These are phyloP conservation scores for Podosphaera fusca DNA, from an alignment of 2,329 filamentous ascomycete genomes.

Conservation along the genomic window DNA sequence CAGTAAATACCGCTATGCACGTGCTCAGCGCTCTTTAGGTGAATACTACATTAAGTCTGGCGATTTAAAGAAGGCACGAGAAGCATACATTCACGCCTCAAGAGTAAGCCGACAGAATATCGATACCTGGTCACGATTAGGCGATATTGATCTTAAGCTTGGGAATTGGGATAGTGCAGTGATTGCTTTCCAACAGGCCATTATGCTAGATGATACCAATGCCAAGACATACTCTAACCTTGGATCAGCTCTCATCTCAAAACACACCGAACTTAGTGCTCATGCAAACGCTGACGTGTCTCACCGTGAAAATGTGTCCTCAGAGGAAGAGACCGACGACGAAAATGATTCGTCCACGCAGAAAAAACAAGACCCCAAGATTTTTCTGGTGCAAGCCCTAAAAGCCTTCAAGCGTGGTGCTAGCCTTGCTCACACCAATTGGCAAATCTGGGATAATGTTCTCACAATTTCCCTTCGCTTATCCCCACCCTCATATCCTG, in stretches of 20 bases:
- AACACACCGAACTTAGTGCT: conserved; percentile 28
- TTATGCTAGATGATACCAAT: conserved; percentile 69
- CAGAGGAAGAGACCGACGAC: conserved; percentile 4
- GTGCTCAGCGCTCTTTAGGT: conserved; percentile 71
- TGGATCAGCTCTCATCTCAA: conserved; percentile 55
- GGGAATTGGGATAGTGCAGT: conserved; percentile 56
- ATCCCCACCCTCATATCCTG: conserved; percentile 47
- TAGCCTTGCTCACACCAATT: conserved; percentile 60
- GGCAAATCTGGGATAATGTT: conserved; percentile 92
- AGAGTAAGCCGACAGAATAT: conserved; percentile 60
- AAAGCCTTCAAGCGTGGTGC: conserved; percentile 73
- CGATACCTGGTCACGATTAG: conserved; percentile 71
- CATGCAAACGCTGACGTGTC: not conserved
- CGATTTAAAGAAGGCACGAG: conserved; percentile 44
- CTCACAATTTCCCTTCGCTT: conserved; percentile 66
- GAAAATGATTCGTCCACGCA: conserved; percentile 8
- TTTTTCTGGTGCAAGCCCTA: conserved; percentile 49
- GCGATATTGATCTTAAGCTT: conserved; percentile 66
- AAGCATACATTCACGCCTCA: conserved; percentile 59
- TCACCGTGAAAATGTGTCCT: not conserved
- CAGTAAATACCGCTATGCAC: conserved; percentile 56
- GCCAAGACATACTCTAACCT: conserved; percentile 91
- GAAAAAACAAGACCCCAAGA: conserved; percentile 14
- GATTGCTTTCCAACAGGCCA: conserved; percentile 61
- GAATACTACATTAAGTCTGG: conserved; percentile 48